A percentile compares a stretch with the other conserved stretches of the same genome.
Evolutionary conservation across 176 grass and related monocot species (phyloP).

Genomic region (Oryza longistaminata): DNA sequence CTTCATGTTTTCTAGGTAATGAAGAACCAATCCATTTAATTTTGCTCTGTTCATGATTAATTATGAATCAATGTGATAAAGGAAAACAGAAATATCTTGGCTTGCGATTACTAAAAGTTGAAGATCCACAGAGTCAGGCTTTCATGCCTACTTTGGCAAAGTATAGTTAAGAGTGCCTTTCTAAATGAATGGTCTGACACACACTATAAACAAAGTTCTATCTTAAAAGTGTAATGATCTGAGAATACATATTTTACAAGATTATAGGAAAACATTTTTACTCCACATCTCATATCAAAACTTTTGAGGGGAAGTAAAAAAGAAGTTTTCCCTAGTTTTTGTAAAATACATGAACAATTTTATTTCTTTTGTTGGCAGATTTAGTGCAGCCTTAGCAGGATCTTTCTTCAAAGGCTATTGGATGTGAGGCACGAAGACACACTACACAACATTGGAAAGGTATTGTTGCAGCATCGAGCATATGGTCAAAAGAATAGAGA

Average conservation of each 20-base stretch:
- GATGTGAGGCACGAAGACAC: background rate
- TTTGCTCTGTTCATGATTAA: slow-evolving; percentile 4
- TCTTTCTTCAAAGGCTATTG: background rate
- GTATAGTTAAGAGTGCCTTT: background rate
- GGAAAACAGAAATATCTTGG: slow-evolving; percentile 3
- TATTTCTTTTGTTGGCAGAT: background rate
- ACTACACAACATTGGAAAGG: background rate
- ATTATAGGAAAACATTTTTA: background rate
- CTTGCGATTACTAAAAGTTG: slow-evolving; percentile 2
- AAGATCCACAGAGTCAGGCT: background rate
- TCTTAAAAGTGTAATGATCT: background rate
- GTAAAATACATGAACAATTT: background rate
- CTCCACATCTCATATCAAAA: background rate
- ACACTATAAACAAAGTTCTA: background rate
- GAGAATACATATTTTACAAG: background rate
- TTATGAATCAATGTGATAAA: slow-evolving; percentile 5
- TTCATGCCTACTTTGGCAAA: background rate
- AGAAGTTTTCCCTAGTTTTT: background rate
- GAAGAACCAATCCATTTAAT: background rate
- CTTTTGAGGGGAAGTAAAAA: background rate
- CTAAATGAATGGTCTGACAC: background rate
- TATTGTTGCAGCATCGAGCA: background rate
- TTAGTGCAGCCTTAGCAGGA: background rate
- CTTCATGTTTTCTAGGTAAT: slow-evolving; percentile 10
- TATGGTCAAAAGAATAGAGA: background rate